Percentiles rank a stretch among this genome's conserved stretches.
phyloP scores from a whole-genome alignment of 2,329 filamentous ascomycete genomes.

The Colletotrichum shisoi region DNA sequence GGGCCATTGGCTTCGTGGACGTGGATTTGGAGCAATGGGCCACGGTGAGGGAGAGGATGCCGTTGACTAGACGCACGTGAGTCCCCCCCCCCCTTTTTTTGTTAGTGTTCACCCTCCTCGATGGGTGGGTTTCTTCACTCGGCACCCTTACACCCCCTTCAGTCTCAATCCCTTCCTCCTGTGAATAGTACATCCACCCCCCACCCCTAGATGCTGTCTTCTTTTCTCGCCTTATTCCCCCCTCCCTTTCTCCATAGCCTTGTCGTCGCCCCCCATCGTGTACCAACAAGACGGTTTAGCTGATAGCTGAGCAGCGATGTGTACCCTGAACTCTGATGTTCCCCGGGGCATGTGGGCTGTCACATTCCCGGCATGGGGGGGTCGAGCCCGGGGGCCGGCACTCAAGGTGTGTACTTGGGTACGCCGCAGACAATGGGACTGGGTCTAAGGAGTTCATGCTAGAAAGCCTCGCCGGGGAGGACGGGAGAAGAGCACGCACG shows the following conservation, averaged over 20 bases:
- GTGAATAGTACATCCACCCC: constrained; percentile 10
- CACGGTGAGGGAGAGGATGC: constrained; percentile 61
- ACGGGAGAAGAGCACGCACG: constrained; percentile 10
- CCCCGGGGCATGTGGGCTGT: constrained; percentile 29
- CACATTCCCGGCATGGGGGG: constrained; percentile 34
- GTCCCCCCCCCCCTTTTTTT: constrained; percentile 43
- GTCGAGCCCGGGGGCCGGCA: constrained; percentile 18
- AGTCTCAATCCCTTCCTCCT: constrained; percentile 14
- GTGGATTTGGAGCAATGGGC: constrained; percentile 59
- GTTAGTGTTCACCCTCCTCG: too few species aligned
- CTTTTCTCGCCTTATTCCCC: constrained; percentile 1
- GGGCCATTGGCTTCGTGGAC: constrained; percentile 64
- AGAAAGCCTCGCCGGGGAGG: constrained; percentile 29
- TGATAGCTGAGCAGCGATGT: constrained; percentile 38
- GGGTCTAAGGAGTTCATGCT: constrained; percentile 6
- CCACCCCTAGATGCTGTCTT: neutral
- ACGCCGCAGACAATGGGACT: constrained; percentile 2
- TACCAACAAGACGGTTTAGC: constrained; percentile 29
- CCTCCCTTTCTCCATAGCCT: constrained; percentile 10
- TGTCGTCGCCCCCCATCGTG: constrained; percentile 17
- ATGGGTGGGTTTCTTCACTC: constrained; percentile 1
- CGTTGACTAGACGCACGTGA: constrained; percentile 61
- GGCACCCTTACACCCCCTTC: constrained; percentile 13
- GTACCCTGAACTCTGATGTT: constrained; percentile 34
- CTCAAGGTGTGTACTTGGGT: neutral